A percentile compares a stretch with the other conserved stretches of the same genome.
Evolutionary conservation across 768 basidiomycete species (phyloP).

Genomic region (Hysterangium stoloniferum): DNA sequence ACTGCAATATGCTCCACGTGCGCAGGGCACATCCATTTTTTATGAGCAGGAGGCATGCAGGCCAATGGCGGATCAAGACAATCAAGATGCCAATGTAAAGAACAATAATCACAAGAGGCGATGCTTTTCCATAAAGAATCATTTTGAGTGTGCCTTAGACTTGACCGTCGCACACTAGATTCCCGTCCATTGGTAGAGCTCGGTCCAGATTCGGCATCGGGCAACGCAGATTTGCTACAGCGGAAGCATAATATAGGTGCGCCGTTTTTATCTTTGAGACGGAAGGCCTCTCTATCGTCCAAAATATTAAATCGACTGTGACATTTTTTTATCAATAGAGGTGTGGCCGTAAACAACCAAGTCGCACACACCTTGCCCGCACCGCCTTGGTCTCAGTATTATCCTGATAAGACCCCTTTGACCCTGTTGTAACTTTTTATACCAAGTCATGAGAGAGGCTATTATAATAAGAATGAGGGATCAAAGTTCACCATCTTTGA

Average conservation of each 20-base stretch:
- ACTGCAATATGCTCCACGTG: conserved; percentile 86
- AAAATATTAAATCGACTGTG: conserved; percentile 75
- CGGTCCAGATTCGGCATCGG: conserved; percentile 5
- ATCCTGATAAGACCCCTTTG: conserved; percentile 81
- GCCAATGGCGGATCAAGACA: conserved; percentile 88
- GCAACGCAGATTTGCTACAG: conserved; percentile 74
- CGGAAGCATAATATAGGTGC: conserved; percentile 82
- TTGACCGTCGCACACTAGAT: neutral
- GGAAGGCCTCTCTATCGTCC: conserved; percentile 86
- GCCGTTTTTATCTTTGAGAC: conserved; percentile 79
- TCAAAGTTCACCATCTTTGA: conserved; percentile 67
- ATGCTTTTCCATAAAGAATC: conserved; percentile 57
- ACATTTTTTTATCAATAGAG: neutral
- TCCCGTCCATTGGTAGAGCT: conserved; percentile 1
- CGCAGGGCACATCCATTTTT: conserved; percentile 99
- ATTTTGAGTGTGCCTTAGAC: neutral
- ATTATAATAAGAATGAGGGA: neutral
- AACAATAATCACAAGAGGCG: conserved; percentile 92
- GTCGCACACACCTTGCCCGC: conserved; percentile 66
- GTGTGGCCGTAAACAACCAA: conserved; percentile 13
- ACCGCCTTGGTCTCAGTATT: conserved; percentile 65
- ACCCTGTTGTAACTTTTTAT: conserved; percentile 61
- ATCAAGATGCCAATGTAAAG: conserved; percentile 93
- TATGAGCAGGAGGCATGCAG: conserved; percentile 75
- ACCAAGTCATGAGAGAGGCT: neutral